A percentile compares a stretch with the other conserved stretches of the same genome.
Conservation (phyloP, 495 filamentous ascomycete species). For the Trypethelium eluteriae region DNA sequence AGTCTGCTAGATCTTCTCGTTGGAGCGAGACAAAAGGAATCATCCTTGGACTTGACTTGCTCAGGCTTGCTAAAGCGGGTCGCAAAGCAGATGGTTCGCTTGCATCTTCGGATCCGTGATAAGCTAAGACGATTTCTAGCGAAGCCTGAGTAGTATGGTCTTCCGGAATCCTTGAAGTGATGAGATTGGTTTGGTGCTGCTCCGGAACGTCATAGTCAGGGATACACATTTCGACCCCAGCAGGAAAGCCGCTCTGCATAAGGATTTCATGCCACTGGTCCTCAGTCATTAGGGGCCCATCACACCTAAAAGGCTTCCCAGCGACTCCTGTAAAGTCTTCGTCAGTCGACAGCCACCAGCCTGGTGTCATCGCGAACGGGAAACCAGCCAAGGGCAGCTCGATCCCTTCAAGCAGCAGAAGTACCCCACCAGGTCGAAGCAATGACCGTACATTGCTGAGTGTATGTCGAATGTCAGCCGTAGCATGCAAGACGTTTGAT, state of each 20-base stretch:
- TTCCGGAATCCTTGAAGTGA: not conserved
- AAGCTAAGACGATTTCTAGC: not conserved
- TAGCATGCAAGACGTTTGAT: slow-evolving; percentile 21
- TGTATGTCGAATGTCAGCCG: slow-evolving; percentile 13
- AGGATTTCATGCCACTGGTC: slow-evolving; percentile 25
- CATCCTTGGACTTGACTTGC: not conserved
- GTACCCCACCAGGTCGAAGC: slow-evolving; percentile 24
- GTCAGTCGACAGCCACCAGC: slow-evolving; percentile 16
- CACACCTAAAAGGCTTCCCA: slow-evolving; percentile 1
- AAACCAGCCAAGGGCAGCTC: not conserved
- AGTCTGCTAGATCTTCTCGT: not conserved
- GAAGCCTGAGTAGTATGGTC: not conserved
- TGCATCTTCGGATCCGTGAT: not conserved
- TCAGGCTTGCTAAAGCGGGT: not conserved
- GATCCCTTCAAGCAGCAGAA: slow-evolving; percentile 19
- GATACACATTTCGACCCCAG: not conserved
- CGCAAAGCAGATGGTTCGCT: not conserved
- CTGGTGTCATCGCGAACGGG: slow-evolving; percentile 11
- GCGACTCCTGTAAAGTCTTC: slow-evolving; percentile 9
- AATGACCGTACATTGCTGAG: slow-evolving; percentile 15
- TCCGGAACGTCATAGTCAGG: slow-evolving; percentile 1
- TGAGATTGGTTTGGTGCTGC: not conserved
- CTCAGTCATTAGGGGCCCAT: not conserved
- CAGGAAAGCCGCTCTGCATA: slow-evolving; percentile 21
- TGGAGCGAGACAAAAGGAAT: not conserved